A percentile compares a stretch with the other conserved stretches of the same genome.
Evolutionary conservation across 768 basidiomycete species (phyloP).

Genomic region (Rubroboletus pulcherrimus): DNA sequence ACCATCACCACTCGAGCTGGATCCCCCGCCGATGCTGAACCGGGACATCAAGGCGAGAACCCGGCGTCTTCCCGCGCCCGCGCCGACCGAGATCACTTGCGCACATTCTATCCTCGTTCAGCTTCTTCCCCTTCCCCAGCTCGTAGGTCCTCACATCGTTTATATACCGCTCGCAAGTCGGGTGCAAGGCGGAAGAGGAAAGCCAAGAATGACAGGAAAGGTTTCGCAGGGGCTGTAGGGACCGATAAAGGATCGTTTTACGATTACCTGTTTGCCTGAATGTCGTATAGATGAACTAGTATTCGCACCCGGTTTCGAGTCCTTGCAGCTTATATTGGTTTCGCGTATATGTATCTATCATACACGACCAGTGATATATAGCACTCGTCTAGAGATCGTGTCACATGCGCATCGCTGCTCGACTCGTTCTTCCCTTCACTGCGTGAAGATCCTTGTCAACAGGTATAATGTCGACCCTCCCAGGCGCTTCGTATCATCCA

Average conservation of each 20-base stretch:
- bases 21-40: background rate
- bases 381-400: background rate
- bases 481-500: conserved; percentile 42
- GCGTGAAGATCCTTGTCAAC: conserved; percentile 48
- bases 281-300: background rate
- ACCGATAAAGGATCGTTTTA: conserved; percentile 33
- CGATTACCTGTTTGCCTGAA: conserved; percentile 43
- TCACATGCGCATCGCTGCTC: background rate
- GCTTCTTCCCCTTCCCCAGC: conserved; percentile 56
- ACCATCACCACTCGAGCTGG: background rate
- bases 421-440: conserved; percentile 24
- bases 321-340: background rate
- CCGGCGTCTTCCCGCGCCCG: conserved; percentile 18
- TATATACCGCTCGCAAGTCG: conserved; percentile 10
- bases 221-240: conserved; percentile 15
- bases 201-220: conserved; percentile 10
- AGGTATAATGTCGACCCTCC: conserved; percentile 56
- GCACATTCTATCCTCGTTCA: conserved; percentile 35
- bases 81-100: conserved; percentile 25
- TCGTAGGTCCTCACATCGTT: conserved; percentile 33
- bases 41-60: background rate
- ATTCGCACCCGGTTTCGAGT: background rate
- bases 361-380: conserved; percentile 4
- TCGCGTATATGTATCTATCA: background rate
- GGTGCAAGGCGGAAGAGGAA: conserved; percentile 16